Evolutionary conservation across 305 asterid species (phyloP), one percentile per base, ranked within the genome.

Genomic region (Rubia peregrina): DNA sequence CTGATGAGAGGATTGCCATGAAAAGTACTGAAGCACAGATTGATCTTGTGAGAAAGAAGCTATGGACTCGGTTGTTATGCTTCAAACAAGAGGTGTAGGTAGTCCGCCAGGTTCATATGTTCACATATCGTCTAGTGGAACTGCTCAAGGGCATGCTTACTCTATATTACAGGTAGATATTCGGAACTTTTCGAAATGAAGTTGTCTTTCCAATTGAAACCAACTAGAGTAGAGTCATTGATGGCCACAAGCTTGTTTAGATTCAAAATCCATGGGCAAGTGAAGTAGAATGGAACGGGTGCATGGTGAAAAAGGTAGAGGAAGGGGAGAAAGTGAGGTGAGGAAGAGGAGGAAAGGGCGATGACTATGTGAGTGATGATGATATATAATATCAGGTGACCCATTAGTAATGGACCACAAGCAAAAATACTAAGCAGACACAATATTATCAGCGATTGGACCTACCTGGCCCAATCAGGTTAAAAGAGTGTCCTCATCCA

Each of bases 31-130:
- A 89, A 79, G 88, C 97, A 66, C 99, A 92, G 76, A 92, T 92
- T 42, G 99, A 95, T 83, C 96, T 95, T 78, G 99, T 98, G 0
- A 92, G 99, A 74, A 98, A 98, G 65, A 82, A 98, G 82, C 82
- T 92, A 3, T 95, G 99, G 99, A 90, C 99, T 70, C 99, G 92
- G 67, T 70, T 95, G 49, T 79, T 95, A 68, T 95, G 99, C 48
- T 95, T 95, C 79, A 95, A 95, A 71, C 94, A 81, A 75, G 96
- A 95, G 76, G 99, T 22, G 99, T 98, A 17, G 98, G 99, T 69
- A 95, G 99, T 83, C 99, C 99, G 59, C 92, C 97, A 14, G 99
- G 99, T 69, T 91, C 99, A 44, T 97, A 95, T 71, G 98, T 90
- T 78, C 99, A 95, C 76, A 77, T 95, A 68, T 95, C 97, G 49